Evolutionary conservation across 495 filamentous ascomycete species (phyloP), one percentile per base, ranked within the genome.

Genomic region (Aspergillus incahuasiensis): DNA sequence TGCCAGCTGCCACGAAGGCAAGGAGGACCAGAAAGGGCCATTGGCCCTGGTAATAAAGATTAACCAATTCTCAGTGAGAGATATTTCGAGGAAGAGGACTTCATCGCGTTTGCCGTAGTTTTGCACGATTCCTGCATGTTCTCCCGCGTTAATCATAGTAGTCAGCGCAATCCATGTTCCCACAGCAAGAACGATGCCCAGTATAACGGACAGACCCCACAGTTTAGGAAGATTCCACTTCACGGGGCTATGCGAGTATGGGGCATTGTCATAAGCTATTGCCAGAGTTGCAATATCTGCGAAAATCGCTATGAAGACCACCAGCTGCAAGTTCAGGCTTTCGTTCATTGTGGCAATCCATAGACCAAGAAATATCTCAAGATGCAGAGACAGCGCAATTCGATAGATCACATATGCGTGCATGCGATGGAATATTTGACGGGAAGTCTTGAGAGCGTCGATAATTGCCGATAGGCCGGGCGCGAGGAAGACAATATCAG

Each of bases 371-470:
- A 89, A 95, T 65, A 92, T 84, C 72, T 91, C 87, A 68, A 96
- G 78, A 65, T 96, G 91, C 48, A 96, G 82, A 2, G 91, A 95
- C 65, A 96, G 75, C 16, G 91, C 91, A 64, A 96, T 96, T 79
- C 91, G 90, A 78, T 96, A 96, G 60, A 94, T 86, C 63, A 96
- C 89, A 76, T 96, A 96, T 38, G 91, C 86, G 76, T 96, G 92
- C 91, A 96, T 95, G 59, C 91, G 90, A 71, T 95, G 90, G 81
- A 96, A 96, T 66, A 96, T 96, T 68, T 94, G 91, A 64, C 91
- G 89, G 21, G 91, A 94, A 60, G 86, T 92, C 79, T 95, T 96
- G 70, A 95, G 82, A 58, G 91, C 89, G 66, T 94, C 88, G 57
- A 95, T 92, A 70, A 96, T 95, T 52, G 90, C 87, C 67, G 89